Conservation (phyloP, 768 basidiomycete genomes). For the Psilocybe azurescens region DNA sequence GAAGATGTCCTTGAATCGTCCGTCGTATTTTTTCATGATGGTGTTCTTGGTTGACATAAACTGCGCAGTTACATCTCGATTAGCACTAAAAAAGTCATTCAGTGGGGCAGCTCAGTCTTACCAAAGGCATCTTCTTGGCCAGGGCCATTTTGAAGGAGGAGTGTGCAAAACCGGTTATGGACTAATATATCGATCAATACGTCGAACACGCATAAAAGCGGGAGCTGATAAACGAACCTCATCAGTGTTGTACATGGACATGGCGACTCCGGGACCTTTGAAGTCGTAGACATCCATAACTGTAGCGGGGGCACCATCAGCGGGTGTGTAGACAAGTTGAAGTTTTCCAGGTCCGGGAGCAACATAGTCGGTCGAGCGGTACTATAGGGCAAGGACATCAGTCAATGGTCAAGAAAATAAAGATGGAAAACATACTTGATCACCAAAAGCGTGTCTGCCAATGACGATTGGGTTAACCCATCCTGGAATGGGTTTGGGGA, state of each 20-base stretch:
- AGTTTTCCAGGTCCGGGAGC: conserved; percentile 93
- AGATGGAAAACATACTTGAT: conserved; percentile 61
- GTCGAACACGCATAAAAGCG: not conserved
- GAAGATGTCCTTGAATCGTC: conserved; percentile 99
- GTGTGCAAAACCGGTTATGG: conserved; percentile 95
- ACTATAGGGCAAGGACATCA: conserved; percentile 47
- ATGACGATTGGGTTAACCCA: conserved; percentile 98
- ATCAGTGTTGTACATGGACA: conserved; percentile 99
- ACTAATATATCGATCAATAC: conserved; percentile 45
- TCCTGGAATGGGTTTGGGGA: conserved; percentile 94
- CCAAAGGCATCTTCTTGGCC: conserved; percentile 76
- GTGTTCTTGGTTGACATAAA: conserved; percentile 99
- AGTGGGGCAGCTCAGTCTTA: conserved; percentile 24
- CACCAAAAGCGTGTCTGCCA: conserved; percentile 97
- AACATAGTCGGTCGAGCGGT: conserved; percentile 92
- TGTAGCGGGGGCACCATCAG: conserved; percentile 70
- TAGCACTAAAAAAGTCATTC: not conserved
- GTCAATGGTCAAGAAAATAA: not conserved
- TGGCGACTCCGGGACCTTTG: conserved; percentile 88
- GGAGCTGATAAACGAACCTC: conserved; percentile 52
- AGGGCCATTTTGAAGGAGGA: conserved; percentile 97
- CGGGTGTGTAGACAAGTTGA: conserved; percentile 88
- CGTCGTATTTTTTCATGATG: conserved; percentile 97
- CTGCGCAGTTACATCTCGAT: conserved; percentile 35
- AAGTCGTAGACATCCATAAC: conserved; percentile 91